A percentile compares a stretch with the other conserved stretches of the same genome.
phyloP scores from a whole-genome alignment of 306 rosid genomes.

The Trifolium repens region DNA sequence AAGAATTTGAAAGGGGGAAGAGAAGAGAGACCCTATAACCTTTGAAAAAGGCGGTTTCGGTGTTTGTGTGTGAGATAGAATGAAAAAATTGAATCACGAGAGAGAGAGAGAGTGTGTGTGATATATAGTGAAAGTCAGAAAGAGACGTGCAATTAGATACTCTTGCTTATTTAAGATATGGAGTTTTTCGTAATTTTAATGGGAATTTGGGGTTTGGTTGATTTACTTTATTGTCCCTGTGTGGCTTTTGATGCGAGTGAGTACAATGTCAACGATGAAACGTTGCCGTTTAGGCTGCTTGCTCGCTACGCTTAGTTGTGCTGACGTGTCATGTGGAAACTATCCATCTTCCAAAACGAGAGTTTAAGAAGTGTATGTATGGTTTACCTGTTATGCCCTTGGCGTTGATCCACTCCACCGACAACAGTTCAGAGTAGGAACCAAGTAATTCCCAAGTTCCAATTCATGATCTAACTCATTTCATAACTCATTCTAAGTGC shows the following conservation, averaged over 20 bases:
- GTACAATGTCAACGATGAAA: not conserved
- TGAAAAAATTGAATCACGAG: constrained; percentile 23
- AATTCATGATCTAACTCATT: too few species aligned
- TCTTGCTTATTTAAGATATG: constrained; percentile 39
- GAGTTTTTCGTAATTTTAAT: constrained; percentile 28
- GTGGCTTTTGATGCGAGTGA: not conserved
- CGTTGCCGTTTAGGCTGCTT: constrained; percentile 38
- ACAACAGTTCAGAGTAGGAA: not conserved
- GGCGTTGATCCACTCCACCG: not conserved
- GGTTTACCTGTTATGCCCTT: constrained; percentile 31
- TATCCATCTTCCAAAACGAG: not conserved
- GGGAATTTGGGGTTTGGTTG: not conserved
- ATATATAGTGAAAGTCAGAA: constrained; percentile 5
- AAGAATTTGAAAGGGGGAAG: constrained; percentile 41
- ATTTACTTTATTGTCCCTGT: not conserved
- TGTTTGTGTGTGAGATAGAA: constrained; percentile 13
- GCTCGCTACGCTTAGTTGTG: constrained; percentile 22
- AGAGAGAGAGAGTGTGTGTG: constrained; percentile 9
- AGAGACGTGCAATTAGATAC: constrained; percentile 30
- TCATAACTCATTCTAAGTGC: too few species aligned
- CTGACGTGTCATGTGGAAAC: constrained; percentile 22
- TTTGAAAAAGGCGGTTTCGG: constrained; percentile 41
- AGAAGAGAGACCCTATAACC: constrained; percentile 2
- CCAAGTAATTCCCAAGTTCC: too few species aligned
- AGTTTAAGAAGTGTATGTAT: not conserved